These are phyloP conservation scores for Stephanocyclus meneghinianus DNA, from an alignment of 352 stramenopile species.

Conservation along the genomic window DNA sequence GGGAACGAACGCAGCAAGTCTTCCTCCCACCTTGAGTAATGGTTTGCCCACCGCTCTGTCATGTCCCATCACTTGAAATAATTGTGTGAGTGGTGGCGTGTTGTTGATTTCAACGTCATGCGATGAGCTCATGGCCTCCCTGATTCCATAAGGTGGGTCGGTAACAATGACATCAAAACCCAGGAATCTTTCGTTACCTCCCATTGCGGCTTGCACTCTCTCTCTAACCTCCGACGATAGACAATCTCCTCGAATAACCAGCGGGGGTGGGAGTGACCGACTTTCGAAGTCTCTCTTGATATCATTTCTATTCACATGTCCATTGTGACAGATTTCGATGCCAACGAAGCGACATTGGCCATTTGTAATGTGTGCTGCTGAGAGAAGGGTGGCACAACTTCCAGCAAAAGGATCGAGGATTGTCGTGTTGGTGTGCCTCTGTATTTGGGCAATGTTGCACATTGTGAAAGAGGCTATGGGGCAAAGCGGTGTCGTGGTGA, in stretches of 20 bases:
- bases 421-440: constrained; percentile 22
- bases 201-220: constrained; percentile 45
- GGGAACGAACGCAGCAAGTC: constrained; percentile 75
- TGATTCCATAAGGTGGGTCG: constrained; percentile 83
- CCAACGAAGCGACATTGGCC: constrained; percentile 53
- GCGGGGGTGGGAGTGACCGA: constrained; percentile 52
- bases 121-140: constrained; percentile 40
- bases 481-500: constrained; percentile 75
- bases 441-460: constrained; percentile 71
- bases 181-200: neutral
- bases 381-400: constrained; percentile 69
- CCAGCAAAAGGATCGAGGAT: constrained; percentile 79
- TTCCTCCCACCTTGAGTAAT: constrained; percentile 59
- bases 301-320: constrained; percentile 65
- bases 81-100: constrained; percentile 27
- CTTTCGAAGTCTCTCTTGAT: constrained; percentile 71
- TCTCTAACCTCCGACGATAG: constrained; percentile 47
- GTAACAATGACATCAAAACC: constrained; percentile 81
- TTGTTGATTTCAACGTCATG: neutral
- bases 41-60: constrained; percentile 36
- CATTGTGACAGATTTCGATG: constrained; percentile 75
- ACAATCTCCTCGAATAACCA: constrained; percentile 68
- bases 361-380: constrained; percentile 63
- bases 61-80: constrained; percentile 40
- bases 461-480: constrained; percentile 73